These are phyloP conservation scores for Jasminum sambac DNA, from an alignment of 257 asterid genomes.

Conservation along the genomic window DNA sequence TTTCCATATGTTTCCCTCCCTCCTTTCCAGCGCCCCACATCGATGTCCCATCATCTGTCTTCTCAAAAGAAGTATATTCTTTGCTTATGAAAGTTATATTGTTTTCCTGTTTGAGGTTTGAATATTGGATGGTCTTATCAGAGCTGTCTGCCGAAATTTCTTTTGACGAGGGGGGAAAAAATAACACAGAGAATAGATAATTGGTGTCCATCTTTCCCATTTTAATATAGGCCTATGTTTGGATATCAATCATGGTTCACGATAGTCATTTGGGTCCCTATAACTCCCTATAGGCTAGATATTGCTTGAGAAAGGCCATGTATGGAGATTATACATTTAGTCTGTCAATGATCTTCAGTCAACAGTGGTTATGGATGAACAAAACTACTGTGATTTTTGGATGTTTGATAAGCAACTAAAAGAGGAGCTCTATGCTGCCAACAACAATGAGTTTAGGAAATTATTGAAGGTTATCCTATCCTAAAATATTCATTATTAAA, in stretches of 20 bases:
- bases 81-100: neutral
- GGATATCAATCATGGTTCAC: neutral
- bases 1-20: too few species aligned
- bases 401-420: neutral
- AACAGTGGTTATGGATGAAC: neutral
- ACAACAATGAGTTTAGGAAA: neutral
- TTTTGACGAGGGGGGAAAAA: neutral
- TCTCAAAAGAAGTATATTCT: neutral
- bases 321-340: neutral
- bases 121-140: neutral
- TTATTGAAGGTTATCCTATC: too few species aligned
- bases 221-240: neutral
- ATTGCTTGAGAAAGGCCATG: neutral
- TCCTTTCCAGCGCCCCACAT: neutral
- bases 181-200: neutral
- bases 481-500: too few species aligned
- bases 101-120: neutral
- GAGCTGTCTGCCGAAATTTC: constrained; percentile 1
- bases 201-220: neutral
- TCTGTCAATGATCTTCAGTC: neutral
- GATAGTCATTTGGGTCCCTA: neutral
- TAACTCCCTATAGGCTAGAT: constrained; percentile 1
- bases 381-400: neutral
- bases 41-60: neutral
- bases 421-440: neutral